Conservation (phyloP, 2,329 filamentous ascomycete genomes). For the Arthrobotrys entomopaga region DNA sequence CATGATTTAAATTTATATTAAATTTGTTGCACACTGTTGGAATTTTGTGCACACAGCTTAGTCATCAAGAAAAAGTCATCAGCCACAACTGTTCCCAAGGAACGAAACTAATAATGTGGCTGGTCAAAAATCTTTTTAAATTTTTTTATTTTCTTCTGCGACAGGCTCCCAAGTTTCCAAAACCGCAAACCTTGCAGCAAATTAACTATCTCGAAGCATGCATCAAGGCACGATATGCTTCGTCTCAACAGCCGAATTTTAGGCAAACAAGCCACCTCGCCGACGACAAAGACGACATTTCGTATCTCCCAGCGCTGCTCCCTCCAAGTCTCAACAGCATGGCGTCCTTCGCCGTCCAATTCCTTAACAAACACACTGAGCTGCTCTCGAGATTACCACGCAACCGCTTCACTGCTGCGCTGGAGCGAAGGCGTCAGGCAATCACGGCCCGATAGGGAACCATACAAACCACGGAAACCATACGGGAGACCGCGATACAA, state of each 20-base stretch:
- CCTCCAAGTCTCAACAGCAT: conserved; percentile 31
- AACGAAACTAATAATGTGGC: conserved; percentile 3
- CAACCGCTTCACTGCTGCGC: conserved; percentile 28
- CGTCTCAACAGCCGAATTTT: conserved; percentile 51
- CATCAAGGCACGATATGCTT: conserved; percentile 31
- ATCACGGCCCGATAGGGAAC: not conserved
- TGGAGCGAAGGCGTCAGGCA: conserved; percentile 1
- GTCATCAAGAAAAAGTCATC: too few relatives aligned
- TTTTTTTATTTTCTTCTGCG: conserved; percentile 33
- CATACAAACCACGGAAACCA: conserved; percentile 26
- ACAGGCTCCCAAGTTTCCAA: conserved; percentile 21
- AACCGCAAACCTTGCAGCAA: conserved; percentile 31
- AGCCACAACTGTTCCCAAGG: too few relatives aligned
- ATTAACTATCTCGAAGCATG: conserved; percentile 21
- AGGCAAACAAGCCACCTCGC: conserved; percentile 55
- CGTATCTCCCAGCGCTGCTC: conserved; percentile 49
- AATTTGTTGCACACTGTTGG: too few relatives aligned
- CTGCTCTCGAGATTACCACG: conserved; percentile 37
- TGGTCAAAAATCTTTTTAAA: conserved; percentile 1
- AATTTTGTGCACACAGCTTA: not conserved
- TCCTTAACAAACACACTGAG: conserved; percentile 7
- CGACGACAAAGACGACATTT: conserved; percentile 21
- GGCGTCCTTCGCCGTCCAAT: conserved; percentile 33
- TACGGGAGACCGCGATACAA: conserved; percentile 34
- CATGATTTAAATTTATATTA: too few relatives aligned